Conservation (phyloP, 1,139 yeast species). For the Blastobotrys elegans region DNA sequence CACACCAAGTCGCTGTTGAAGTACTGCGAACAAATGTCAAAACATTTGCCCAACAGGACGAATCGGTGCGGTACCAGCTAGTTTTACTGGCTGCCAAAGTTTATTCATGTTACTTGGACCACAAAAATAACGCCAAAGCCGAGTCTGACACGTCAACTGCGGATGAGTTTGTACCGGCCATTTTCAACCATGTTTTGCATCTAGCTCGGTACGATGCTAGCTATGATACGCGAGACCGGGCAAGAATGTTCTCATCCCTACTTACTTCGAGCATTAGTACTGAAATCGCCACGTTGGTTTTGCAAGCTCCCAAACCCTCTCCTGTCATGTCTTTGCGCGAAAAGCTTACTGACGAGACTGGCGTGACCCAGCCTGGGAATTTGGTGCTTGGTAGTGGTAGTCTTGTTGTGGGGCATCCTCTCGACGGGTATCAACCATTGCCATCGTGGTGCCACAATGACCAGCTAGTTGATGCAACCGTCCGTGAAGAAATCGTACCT, state of each 20-base stretch:
- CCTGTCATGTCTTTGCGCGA: conserved; percentile 30
- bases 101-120: conserved; percentile 49
- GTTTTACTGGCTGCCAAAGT: conserved; percentile 72
- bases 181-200: conserved; percentile 53
- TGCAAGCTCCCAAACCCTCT: conserved; percentile 77
- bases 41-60: conserved; percentile 52
- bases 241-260: conserved; percentile 62
- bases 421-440: conserved; percentile 29
- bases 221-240: conserved; percentile 80
- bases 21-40: conserved; percentile 58
- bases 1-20: conserved; percentile 63
- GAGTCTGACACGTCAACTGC: conserved; percentile 14
- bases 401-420: conserved; percentile 31
- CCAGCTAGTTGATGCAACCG: conserved; percentile 26
- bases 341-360: conserved; percentile 8
- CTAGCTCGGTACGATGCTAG: conserved; percentile 70
- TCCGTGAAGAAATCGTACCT: conserved; percentile 26
- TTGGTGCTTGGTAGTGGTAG: conserved; percentile 33
- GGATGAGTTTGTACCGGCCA: conserved; percentile 49
- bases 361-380: conserved; percentile 18
- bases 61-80: conserved; percentile 63
- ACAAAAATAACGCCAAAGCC: conserved; percentile 24
- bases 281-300: conserved; percentile 63
- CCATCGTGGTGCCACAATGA: conserved; percentile 31
- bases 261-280: conserved; percentile 35